Percentiles rank a stretch among this genome's conserved stretches.
Conservation (phyloP, 805 yeast genomes). For the Naumovozyma baii region DNA sequence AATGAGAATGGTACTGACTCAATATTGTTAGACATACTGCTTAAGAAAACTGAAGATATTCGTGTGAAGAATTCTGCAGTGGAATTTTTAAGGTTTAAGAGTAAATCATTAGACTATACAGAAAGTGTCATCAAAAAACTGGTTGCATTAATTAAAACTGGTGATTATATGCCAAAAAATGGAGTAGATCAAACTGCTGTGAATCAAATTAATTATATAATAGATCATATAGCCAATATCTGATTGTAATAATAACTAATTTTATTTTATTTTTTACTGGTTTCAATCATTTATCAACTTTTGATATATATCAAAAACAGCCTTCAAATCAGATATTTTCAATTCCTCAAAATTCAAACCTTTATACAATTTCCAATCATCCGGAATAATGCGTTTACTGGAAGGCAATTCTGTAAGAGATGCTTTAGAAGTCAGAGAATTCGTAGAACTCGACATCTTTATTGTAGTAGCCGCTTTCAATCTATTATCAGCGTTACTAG, state of each 20-base stretch:
- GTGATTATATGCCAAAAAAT: conserved; percentile 16
- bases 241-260: no score
- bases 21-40: conserved; percentile 42
- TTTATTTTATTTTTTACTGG: no score
- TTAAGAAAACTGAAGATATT: conserved; percentile 41
- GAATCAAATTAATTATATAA: conserved; percentile 5
- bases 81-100: conserved; percentile 33
- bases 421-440: background rate
- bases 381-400: conserved; percentile 5
- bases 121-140: conserved; percentile 14
- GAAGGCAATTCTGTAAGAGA: conserved; percentile 1
- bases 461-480: background rate
- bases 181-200: conserved; percentile 3
- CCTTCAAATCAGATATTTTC: conserved; percentile 20
- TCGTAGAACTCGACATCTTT: background rate
- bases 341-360: conserved; percentile 25
- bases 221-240: conserved; percentile 6
- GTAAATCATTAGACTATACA: conserved; percentile 24
- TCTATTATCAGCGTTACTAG: background rate
- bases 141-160: conserved; percentile 13
- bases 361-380: conserved; percentile 17
- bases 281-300: conserved; percentile 8
- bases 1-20: conserved; percentile 14
- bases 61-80: conserved; percentile 44
- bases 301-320: conserved; percentile 26